Evolutionary conservation across 2,329 filamentous ascomycete genomes (phyloP).

Genomic region (Furcasterigmium sp.): DNA sequence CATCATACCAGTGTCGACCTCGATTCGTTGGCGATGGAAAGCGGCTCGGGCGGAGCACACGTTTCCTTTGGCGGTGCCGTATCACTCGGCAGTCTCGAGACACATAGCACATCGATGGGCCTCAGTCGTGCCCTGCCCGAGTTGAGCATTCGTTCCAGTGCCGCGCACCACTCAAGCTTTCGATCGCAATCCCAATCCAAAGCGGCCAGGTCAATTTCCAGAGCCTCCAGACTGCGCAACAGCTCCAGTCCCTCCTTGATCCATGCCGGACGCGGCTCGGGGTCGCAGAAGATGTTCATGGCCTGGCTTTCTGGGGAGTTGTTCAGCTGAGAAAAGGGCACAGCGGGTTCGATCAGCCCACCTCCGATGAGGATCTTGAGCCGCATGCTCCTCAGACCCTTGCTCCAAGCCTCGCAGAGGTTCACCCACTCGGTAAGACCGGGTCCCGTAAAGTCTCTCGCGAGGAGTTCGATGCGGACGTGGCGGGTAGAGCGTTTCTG

Average conservation of each 20-base stretch:
- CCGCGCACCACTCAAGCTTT: conserved; percentile 29
- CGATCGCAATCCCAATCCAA: conserved; percentile 21
- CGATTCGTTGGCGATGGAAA: too few species aligned
- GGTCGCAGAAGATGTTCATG: conserved; percentile 16
- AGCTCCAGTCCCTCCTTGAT: conserved; percentile 24
- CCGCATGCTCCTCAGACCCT: conserved; percentile 30
- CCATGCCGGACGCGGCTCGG: conserved; percentile 17
- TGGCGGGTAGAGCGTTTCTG: conserved; percentile 34
- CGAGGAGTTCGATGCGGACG: conserved; percentile 33
- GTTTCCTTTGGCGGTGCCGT: too few species aligned
- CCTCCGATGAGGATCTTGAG: conserved; percentile 28
- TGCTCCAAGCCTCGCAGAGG: conserved; percentile 28
- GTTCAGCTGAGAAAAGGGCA: conserved; percentile 7
- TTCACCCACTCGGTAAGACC: conserved; percentile 26
- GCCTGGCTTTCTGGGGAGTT: conserved; percentile 12
- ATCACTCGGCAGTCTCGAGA: conserved; percentile 13
- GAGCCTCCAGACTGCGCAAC: conserved; percentile 23
- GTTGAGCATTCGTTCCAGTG: conserved; percentile 23
- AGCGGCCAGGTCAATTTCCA: conserved; percentile 36
- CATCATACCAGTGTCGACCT: too few species aligned
- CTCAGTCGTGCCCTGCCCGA: conserved; percentile 6
- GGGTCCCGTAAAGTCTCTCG: conserved; percentile 26
- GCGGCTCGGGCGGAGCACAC: too few species aligned
- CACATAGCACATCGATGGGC: conserved; percentile 18
- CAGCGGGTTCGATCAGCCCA: conserved; percentile 12